phyloP scores from a whole-genome alignment of 163 green algal genomes.

The Chlamydomonas reinhardtii region DNA sequence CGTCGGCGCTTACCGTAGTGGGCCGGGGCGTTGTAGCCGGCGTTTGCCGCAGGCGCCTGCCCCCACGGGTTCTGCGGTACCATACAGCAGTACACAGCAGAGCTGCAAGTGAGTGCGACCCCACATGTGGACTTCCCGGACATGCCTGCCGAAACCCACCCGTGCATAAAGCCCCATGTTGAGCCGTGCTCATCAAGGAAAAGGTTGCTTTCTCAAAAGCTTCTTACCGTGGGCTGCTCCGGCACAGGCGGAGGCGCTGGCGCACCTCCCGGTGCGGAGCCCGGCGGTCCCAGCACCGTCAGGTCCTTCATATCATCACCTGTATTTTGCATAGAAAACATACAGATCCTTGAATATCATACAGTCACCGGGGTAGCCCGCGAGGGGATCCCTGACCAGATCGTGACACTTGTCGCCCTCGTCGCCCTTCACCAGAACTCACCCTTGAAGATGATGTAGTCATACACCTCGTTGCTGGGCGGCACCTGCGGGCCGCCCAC shows the following conservation, averaged over 20 bases:
- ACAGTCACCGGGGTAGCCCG: too few species aligned
- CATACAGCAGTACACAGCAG: too few species aligned
- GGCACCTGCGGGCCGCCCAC: conserved; percentile 80
- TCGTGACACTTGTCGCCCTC: too few species aligned
- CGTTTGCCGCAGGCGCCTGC: not conserved
- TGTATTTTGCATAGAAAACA: conserved; percentile 13
- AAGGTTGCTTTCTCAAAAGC: too few species aligned
- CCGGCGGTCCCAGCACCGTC: conserved; percentile 70
- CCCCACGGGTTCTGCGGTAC: conserved; percentile 26
- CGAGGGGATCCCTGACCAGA: too few species aligned
- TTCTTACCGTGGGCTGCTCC: conserved; percentile 8
- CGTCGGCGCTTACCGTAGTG: too few species aligned
- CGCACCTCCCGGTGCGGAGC: not conserved
- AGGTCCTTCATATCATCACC: conserved; percentile 93
- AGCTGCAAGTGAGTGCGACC: too few species aligned
- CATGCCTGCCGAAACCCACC: too few species aligned
- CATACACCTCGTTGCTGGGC: conserved; percentile 85
- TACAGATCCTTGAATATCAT: not conserved
- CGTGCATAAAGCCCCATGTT: too few species aligned
- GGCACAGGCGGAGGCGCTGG: conserved; percentile 15
- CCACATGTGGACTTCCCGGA: too few species aligned
- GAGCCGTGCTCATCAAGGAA: too few species aligned
- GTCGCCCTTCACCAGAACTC: not conserved
- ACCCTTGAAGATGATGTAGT: conserved; percentile 94
- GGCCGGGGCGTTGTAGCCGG: too few species aligned